A percentile compares a stretch with the other conserved stretches of the same genome.
These are phyloP conservation scores for Apiospora pterosperma DNA, from an alignment of 2,329 filamentous ascomycete genomes.

Conservation along the genomic window DNA sequence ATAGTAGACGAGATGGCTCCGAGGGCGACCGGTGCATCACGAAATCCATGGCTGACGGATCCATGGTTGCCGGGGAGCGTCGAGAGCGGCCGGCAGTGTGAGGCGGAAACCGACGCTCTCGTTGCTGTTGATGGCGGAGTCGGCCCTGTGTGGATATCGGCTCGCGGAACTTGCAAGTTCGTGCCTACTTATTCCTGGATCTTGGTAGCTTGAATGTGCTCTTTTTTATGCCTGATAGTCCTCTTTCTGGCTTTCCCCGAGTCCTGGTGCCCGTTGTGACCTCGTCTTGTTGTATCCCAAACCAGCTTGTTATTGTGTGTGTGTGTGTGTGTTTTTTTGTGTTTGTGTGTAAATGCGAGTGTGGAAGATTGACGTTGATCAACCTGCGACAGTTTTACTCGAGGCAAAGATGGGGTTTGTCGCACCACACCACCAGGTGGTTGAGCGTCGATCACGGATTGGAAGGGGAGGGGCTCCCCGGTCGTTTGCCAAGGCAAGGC, in stretches of 20 bases:
- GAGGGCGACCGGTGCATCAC: conserved; percentile 18
- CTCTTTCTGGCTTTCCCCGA: background rate
- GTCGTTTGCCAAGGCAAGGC: background rate
- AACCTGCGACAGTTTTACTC: conserved; percentile 1
- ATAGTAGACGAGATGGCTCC: conserved; percentile 13
- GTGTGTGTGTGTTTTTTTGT: no score
- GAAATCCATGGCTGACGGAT: conserved; percentile 26
- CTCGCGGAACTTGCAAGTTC: background rate
- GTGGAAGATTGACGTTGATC: background rate
- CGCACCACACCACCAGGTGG: background rate
- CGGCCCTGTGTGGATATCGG: background rate
- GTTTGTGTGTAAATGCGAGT: background rate
- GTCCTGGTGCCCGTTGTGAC: background rate
- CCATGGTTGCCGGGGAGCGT: conserved; percentile 10
- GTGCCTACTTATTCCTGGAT: no score
- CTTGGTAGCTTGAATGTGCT: no score
- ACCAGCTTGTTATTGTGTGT: background rate
- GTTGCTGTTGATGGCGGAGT: background rate
- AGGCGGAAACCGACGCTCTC: conserved; percentile 14
- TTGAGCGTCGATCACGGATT: background rate
- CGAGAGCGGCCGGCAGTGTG: conserved; percentile 12
- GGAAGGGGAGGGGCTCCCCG: background rate
- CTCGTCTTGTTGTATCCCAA: background rate
- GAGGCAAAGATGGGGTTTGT: background rate
- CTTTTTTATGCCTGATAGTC: no score